Evolutionary conservation across 768 basidiomycete genomes (phyloP), one percentile per base, ranked within the genome.

Genomic region (Agrocybe praecox): DNA sequence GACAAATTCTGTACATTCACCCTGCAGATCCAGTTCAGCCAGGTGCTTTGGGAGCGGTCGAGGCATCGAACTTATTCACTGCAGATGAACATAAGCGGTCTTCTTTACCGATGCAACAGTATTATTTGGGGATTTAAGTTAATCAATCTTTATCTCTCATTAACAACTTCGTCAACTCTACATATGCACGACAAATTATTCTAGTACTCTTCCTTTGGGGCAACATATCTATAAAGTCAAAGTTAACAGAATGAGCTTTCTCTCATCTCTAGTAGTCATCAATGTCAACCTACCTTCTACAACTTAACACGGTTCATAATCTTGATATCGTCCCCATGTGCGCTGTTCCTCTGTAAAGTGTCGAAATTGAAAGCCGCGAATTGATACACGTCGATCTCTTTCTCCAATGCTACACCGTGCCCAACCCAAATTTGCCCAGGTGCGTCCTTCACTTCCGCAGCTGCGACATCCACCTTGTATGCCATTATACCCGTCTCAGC

Each of bases 1-100:
- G 60, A 29, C 67, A 68, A 53, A 68, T 73, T 45, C 44, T 71
- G 19, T 69, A 65, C 46, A 55, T 73, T 12, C 72, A 73, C 56
- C 72, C 72, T 17, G 56, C 59, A 14, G 60, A 67, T 22, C 70
- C 71, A 9, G 69, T 68, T 17, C 63, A 64, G 42, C 18, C 60
- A 22, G 57, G 55, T n/a, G 56, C 63, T 15, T 40, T 61, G 15
- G 53, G 40, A n/a, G 63, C 63, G 1, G 50, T 64, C 26, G 54
- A 61, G n/a, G 43, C 22, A 19, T 61, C 63, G 8, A 7, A 49
- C 18, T 49, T 61, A 17, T 54, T 61, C 49, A 57, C 60, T 18
- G 57, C 42, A n/a, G 49, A 51, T 21, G 60, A 64, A 17, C 47
- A 55, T 52, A 50, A 7, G 57, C 46, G 2, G 55, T 61, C n/a